Evolutionary conservation across 2,329 filamentous ascomycete genomes (phyloP), one percentile per base, ranked within the genome.

Genomic region (Aspergillus viridinutans): DNA sequence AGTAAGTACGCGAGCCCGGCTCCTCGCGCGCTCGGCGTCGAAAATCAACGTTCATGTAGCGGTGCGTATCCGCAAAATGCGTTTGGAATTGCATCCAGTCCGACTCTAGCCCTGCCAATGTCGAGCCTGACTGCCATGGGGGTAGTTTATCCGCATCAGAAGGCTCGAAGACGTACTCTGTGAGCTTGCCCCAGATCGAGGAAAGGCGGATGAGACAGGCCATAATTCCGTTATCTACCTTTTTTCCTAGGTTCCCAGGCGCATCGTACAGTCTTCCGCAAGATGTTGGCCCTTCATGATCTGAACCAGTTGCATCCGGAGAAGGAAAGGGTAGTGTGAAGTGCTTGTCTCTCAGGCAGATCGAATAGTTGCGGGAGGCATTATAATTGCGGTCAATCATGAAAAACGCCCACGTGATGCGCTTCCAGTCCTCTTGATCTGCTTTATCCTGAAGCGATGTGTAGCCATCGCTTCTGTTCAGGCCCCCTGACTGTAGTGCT

Each of bases 11-110:
- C 23, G 59, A 58, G 5, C 61, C 48, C 5, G 65, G 64, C 3
- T 67, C 62, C 45, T 67, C 57, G 3, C 63, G 59, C 8, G 67
- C 63, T 8, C 66, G 65, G 25, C 62, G 51, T 47, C 59, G 59
- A 40, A 67, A 67, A 43, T 67, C 66, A 5, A 69, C 67, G 10
- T 63, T 65, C 23, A 64, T 62, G 38, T 69, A 69, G 17, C 66
- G 66, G 50, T 68, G 66, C 1, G 58, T 53, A 40, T 69, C 64
- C 29, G 64, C 64, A n/a, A 68, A 68, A 38, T 64, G 64, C 2
- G 62, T 68, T 38, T 68, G 64, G 23, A 68, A 68, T 17, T 67
- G 58, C 58, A 68, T 55, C 66, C 66, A 67, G 43, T 67, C 65
- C 2, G 66, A 67, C 26, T 68, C 66, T 1, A 68, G 56, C 7